Evolutionary conservation across 2,329 filamentous ascomycete genomes (phyloP), one percentile per base, ranked within the genome.

Genomic region (Thielaviopsis punctulata): DNA sequence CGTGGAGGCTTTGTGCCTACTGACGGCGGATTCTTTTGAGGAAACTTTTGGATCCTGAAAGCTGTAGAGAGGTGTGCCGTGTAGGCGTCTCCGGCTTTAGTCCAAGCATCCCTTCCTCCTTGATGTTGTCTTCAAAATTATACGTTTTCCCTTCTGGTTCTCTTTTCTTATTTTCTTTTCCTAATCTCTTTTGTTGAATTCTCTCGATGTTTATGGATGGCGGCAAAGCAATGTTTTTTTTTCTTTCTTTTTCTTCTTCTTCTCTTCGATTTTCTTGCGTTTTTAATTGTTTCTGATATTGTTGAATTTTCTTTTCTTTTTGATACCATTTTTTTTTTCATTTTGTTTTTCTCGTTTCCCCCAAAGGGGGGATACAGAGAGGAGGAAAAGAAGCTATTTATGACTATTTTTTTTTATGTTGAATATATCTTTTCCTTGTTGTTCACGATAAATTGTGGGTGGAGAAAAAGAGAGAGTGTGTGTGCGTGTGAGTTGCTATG

Each of bases 171-270:
- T 23, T 50, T 47, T 49, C n/a, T 22, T 43, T 18, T 25, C 39
- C n/a, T n/a, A n/a, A n/a, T 51, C 18, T 45, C 18, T 21, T 24
- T 50, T 30, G 48, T 27, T 27, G 22, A 18, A 23, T 24, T 18
- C 36, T 23, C n/a, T 19, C 48, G 18, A 43, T 49, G 21, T 49
- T 25, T 27, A 49, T 43, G 45, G 24, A 41, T 45, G 52, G 52
- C 52, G 52, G 52, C 52, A 30, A 45, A 54, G 52, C 52, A 54
- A 45, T 54, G 52, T 39, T 51, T 54, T 52, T 54, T 22, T 44
- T 39, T 41, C 48, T 49, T 51, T 54, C 49, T 33, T 54, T 49
- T 39, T 56, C 72, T 68, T 0, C 70, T 45, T 23, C 43, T 39
- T 45, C 36, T 24, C 1, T 25, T 27, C n/a, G n/a, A 25, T 44